Conservation (phyloP, 31 red algal species). For the Asparagopsis taxiformis region DNA sequence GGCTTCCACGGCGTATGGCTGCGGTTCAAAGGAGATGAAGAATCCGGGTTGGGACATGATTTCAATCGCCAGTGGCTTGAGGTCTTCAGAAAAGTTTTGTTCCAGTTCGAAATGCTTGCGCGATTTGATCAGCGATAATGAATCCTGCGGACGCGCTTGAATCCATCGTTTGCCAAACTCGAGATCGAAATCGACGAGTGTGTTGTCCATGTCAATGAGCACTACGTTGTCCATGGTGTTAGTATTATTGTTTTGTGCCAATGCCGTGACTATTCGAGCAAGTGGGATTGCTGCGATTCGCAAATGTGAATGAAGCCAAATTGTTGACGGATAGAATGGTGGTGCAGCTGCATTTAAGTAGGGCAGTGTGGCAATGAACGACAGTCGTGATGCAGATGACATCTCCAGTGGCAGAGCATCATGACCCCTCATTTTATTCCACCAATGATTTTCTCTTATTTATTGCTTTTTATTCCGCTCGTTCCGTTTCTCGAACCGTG, state of each 20-base stretch:
- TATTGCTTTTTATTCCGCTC: no score
- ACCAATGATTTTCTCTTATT: no score
- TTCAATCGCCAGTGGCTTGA: slow-evolving; percentile 56
- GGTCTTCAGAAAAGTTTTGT: slow-evolving; percentile 70
- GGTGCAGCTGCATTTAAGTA: no score
- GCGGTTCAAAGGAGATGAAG: slow-evolving; percentile 75
- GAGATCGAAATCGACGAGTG: slow-evolving; percentile 82
- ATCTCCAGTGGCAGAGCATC: no score
- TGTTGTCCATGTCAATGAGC: slow-evolving; percentile 98
- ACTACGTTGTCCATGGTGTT: slow-evolving; percentile 64
- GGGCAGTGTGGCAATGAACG: no score
- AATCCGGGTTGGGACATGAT: slow-evolving; percentile 86
- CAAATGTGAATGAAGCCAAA: no score
- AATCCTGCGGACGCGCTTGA: slow-evolving; percentile 40
- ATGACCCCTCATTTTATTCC: no score
- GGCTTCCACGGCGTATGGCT: slow-evolving; percentile 62
- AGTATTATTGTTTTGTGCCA: no score
- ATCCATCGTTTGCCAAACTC: slow-evolving; percentile 88
- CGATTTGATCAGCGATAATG: slow-evolving; percentile 43
- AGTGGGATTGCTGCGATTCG: no score
- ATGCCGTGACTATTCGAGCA: no score
- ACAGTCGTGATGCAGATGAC: no score
- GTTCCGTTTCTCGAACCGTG: slow-evolving; percentile 28
- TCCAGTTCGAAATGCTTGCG: slow-evolving; percentile 94
- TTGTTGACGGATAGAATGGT: no score